These are phyloP conservation scores for Pseudonitzschia multistriata DNA, from an alignment of 108 stramenopile genomes.

Conservation along the genomic window DNA sequence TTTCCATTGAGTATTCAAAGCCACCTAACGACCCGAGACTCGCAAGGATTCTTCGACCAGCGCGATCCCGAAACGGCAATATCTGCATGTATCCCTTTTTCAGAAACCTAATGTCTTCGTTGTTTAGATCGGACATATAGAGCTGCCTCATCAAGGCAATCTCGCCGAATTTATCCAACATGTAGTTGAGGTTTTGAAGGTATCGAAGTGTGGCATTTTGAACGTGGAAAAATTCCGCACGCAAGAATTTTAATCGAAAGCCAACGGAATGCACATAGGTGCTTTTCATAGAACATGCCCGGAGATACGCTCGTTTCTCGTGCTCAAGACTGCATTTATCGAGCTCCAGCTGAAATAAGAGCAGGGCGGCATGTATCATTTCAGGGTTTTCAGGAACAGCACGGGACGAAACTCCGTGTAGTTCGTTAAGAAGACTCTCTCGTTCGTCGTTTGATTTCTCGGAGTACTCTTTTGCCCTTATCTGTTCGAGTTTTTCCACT, in stretches of 20 bases:
- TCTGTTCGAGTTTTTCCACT: neutral
- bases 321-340: neutral
- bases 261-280: slow-evolving; percentile 2
- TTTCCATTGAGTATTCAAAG: slow-evolving; percentile 1
- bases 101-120: slow-evolving; percentile 19
- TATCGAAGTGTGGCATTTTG: slow-evolving; percentile 5
- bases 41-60: neutral
- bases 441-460: slow-evolving; percentile 1
- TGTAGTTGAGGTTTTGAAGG: slow-evolving; percentile 7
- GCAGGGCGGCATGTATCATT: neutral
- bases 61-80: slow-evolving; percentile 7
- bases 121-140: slow-evolving; percentile 16
- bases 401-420: neutral
- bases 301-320: neutral
- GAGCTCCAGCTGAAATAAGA: neutral
- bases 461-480: neutral
- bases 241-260: slow-evolving; percentile 26
- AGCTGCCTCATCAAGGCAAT: slow-evolving; percentile 11
- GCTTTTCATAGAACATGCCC: slow-evolving; percentile 7
- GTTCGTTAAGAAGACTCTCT: neutral
- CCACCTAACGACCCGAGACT: slow-evolving; percentile 15
- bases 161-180: slow-evolving; percentile 22
- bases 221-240: slow-evolving; percentile 6
- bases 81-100: slow-evolving; percentile 15
- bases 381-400: neutral